Evolutionary conservation across 768 basidiomycete genomes (phyloP).

Genomic region (Lyophyllum atratum): DNA sequence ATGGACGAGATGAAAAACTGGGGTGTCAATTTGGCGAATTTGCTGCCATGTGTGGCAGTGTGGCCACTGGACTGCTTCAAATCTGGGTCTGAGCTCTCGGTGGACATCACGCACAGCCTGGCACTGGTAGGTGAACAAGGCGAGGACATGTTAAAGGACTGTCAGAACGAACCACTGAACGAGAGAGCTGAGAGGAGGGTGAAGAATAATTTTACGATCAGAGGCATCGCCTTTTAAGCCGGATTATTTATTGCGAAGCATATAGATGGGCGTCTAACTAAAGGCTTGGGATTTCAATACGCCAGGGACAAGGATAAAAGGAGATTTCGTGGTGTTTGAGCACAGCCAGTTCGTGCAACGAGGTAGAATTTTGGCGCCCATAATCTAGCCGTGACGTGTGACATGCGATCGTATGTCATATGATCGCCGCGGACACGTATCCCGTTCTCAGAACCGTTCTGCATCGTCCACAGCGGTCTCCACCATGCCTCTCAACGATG

Average conservation of each 20-base stretch:
- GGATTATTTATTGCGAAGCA: not conserved
- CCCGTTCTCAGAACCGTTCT: not conserved
- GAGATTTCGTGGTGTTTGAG: not conserved
- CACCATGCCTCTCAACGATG: conserved; percentile 51
- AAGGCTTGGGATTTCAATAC: not conserved
- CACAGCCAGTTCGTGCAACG: not conserved
- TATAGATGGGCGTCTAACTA: not conserved
- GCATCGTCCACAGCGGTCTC: not conserved
- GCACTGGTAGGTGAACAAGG: not conserved
- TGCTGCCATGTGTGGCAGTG: not conserved
- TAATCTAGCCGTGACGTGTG: not conserved
- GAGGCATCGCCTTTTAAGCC: conserved; percentile 7
- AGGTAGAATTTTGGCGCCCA: not conserved
- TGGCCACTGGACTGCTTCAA: conserved; percentile 7
- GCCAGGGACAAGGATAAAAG: not conserved
- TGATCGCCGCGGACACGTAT: conserved; percentile 3
- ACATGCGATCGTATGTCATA: not conserved
- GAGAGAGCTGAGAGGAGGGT: not conserved
- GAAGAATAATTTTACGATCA: not conserved
- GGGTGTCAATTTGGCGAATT: not conserved
- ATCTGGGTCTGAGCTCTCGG: not conserved
- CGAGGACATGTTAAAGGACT: not conserved
- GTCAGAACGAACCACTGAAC: not conserved
- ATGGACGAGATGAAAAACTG: conserved; percentile 2
- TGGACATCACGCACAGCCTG: not conserved